A percentile compares a stretch with the other conserved stretches of the same genome.
Conservation (phyloP, 352 stramenopile species). For the Saprolegnia parasitica region DNA sequence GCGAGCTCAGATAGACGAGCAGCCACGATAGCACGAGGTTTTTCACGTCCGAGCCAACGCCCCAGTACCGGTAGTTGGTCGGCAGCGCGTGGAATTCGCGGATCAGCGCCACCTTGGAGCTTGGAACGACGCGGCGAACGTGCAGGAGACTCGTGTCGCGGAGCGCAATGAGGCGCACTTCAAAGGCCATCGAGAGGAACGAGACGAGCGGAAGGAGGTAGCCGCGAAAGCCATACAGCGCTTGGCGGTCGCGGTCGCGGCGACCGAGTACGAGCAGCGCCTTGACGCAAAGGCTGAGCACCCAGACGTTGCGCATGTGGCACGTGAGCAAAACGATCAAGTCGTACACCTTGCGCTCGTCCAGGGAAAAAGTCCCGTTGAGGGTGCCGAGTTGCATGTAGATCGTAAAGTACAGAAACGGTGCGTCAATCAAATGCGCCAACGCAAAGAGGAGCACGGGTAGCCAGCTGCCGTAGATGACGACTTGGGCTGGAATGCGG, state of each 20-base stretch:
- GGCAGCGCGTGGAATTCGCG: not conserved
- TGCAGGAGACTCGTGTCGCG: not conserved
- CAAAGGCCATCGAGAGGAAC: constrained; percentile 1
- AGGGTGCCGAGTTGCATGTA: not conserved
- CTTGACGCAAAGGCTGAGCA: constrained; percentile 1
- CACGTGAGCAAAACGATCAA: not conserved
- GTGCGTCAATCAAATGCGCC: not conserved
- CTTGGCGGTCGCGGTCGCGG: not conserved
- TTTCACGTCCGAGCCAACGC: not conserved
- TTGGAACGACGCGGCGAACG: not conserved
- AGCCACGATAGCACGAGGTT: constrained; percentile 2
- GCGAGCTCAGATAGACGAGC: not conserved
- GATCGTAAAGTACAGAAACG: not conserved
- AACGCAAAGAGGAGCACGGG: not conserved
- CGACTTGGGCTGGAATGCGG: constrained; percentile 11
- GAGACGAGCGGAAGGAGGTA: constrained; percentile 11
- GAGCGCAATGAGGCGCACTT: not conserved
- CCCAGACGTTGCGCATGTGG: constrained; percentile 14
- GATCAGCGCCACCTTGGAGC: not conserved
- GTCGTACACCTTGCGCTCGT: not conserved
- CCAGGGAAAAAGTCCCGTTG: not conserved
- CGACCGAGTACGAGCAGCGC: not conserved
- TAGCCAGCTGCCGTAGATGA: constrained; percentile 20
- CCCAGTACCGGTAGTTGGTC: constrained; percentile 7
- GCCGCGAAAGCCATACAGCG: not conserved